Conservation (phyloP, 2,329 filamentous ascomycete genomes). For the Verticillium tricorpus region DNA sequence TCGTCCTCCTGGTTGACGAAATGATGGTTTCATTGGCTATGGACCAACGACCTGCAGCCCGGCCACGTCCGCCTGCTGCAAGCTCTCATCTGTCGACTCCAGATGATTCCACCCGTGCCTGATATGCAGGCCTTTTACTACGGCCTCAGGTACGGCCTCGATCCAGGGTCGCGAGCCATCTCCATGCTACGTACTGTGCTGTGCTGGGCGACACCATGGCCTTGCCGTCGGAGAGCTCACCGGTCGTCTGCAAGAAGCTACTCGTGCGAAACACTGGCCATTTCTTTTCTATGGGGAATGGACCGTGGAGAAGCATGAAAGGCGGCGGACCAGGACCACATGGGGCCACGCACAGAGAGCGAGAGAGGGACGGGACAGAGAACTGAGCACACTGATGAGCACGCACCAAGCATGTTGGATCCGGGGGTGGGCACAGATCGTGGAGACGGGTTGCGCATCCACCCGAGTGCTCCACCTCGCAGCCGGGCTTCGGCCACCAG, state of each 20-base stretch:
- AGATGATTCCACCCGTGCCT: not conserved
- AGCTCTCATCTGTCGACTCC: not conserved
- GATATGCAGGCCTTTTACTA: not conserved
- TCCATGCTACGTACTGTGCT: not conserved
- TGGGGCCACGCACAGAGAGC: not conserved
- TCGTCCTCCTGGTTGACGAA: not conserved
- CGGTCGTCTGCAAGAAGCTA: not conserved
- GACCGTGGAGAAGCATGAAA: not conserved
- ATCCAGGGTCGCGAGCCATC: not conserved
- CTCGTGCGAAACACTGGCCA: not conserved
- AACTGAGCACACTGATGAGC: not conserved
- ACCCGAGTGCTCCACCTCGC: not conserved
- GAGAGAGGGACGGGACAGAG: too few species aligned
- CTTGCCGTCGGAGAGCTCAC: not conserved
- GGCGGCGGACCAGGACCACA: not conserved
- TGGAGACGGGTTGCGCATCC: not conserved
- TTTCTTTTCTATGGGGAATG: not conserved
- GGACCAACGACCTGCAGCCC: not conserved
- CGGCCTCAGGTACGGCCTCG: not conserved
- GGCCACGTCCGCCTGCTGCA: not conserved
- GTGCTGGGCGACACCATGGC: too few species aligned
- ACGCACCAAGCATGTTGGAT: not conserved
- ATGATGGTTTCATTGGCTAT: not conserved
- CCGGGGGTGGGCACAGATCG: not conserved
- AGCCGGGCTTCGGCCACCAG: not conserved